These are phyloP conservation scores for Nothopassalora personata DNA, from an alignment of 2,329 filamentous ascomycete genomes.

Conservation along the genomic window DNA sequence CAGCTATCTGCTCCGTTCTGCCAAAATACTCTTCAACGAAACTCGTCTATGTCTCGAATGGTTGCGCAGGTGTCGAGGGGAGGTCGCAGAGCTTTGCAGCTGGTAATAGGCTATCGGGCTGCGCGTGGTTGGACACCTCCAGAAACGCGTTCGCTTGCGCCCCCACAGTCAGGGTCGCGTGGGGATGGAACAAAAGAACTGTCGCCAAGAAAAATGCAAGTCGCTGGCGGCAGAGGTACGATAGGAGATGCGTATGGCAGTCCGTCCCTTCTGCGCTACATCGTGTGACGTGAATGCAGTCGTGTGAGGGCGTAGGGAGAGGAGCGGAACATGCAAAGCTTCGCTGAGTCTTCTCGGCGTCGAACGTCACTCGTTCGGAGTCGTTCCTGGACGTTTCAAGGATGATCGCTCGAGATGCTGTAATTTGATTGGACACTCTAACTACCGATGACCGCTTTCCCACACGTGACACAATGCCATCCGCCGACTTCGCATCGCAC, in stretches of 20 bases:
- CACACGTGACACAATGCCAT: neutral
- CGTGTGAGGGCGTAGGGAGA: neutral
- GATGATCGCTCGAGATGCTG: neutral
- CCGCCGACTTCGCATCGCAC: neutral
- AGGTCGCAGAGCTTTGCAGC: neutral
- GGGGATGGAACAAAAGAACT: neutral
- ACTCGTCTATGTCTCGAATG: neutral
- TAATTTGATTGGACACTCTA: neutral
- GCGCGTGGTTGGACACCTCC: neutral
- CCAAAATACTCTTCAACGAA: neutral
- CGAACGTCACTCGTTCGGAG: neutral
- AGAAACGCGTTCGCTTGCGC: neutral
- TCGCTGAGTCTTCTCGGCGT: neutral
- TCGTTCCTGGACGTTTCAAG: neutral
- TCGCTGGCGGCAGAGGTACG: neutral
- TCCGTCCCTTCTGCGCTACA: neutral
- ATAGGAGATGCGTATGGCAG: neutral
- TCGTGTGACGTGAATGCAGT: neutral
- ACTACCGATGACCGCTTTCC: neutral
- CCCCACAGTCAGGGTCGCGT: neutral
- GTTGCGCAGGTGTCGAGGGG: neutral
- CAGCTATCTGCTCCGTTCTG: neutral
- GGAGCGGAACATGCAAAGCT: neutral
- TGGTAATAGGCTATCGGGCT: neutral
- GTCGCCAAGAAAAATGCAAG: neutral